Evolutionary conservation across 2,329 filamentous ascomycete species (phyloP).

Genomic region (Trichoderma afroharzianum): DNA sequence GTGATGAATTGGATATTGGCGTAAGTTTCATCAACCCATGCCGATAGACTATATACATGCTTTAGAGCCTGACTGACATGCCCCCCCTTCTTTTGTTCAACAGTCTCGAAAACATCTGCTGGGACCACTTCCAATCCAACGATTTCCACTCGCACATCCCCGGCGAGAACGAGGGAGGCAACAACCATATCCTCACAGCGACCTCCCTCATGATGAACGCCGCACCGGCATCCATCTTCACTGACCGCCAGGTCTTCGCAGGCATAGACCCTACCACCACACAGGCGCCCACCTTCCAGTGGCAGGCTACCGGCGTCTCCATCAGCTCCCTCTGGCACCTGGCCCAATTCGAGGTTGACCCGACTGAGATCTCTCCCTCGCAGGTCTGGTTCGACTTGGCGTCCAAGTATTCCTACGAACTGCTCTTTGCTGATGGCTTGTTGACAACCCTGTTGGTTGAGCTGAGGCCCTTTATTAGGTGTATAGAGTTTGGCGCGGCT

Average conservation of each 20-base stretch:
- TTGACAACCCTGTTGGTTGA: constrained; percentile 39
- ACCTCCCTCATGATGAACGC: constrained; percentile 39
- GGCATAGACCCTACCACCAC: constrained; percentile 17
- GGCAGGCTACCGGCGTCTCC: constrained; percentile 39
- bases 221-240: constrained; percentile 36
- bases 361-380: constrained; percentile 46
- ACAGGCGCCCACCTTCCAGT: constrained; percentile 30
- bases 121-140: constrained; percentile 45
- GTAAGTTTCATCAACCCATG: constrained; percentile 33
- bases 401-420: constrained; percentile 36
- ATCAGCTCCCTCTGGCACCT: constrained; percentile 44
- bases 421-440: constrained; percentile 34
- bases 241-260: constrained; percentile 20
- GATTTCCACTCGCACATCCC: constrained; percentile 35
- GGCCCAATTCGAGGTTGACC: constrained; percentile 40
- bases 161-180: constrained; percentile 26
- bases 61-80: background rate
- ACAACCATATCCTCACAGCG: constrained; percentile 45
- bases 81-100: background rate
- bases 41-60: background rate
- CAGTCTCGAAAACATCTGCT: constrained; percentile 52
- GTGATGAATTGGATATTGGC: constrained; percentile 53
- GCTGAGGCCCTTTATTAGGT: constrained; percentile 43
- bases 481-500: constrained; percentile 46
- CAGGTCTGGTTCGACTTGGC: constrained; percentile 55